A percentile compares a stretch with the other conserved stretches of the same genome.
phyloP scores from a whole-genome alignment of 176 grass and related monocot species.

The Zoysia japonica region DNA sequence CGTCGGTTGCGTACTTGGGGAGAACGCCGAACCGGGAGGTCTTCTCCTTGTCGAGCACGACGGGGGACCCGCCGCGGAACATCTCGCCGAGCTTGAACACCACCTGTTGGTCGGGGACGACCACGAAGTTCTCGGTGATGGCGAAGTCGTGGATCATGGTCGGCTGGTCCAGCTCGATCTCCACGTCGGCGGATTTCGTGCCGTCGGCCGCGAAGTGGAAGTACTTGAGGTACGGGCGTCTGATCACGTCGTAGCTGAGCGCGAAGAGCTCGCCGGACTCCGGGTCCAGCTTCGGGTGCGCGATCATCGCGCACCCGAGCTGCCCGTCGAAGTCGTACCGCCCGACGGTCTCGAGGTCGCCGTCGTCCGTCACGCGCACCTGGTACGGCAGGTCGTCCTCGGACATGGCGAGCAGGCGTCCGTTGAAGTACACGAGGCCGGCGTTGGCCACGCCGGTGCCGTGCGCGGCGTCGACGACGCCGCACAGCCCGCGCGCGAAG shows the following conservation, averaged over 20 bases:
- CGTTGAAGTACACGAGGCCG: slow-evolving; percentile 78
- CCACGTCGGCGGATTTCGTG: slow-evolving; percentile 65
- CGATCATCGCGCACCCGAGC: slow-evolving; percentile 68
- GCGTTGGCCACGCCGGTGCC: slow-evolving; percentile 93
- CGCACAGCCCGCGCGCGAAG: slow-evolving; percentile 56
- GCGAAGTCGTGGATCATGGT: slow-evolving; percentile 99
- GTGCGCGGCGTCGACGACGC: slow-evolving; percentile 56
- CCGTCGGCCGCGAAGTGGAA: slow-evolving; percentile 68
- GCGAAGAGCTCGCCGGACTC: slow-evolving; percentile 67
- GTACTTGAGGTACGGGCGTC: slow-evolving; percentile 69
- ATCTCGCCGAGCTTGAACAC: slow-evolving; percentile 89
- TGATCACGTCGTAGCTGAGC: slow-evolving; percentile 86
- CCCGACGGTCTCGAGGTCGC: slow-evolving; percentile 61
- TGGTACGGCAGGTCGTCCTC: slow-evolving; percentile 95
- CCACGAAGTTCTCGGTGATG: slow-evolving; percentile 77
- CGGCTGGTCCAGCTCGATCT: slow-evolving; percentile 70
- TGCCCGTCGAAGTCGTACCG: slow-evolving; percentile 77
- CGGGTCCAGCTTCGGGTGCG: slow-evolving; percentile 84
- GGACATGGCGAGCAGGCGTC: slow-evolving; percentile 89
- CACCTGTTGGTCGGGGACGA: slow-evolving; percentile 88
- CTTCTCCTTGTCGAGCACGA: slow-evolving; percentile 69
- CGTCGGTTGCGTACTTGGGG: slow-evolving; percentile 61
- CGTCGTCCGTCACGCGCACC: slow-evolving; percentile 48
- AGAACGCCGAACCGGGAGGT: slow-evolving; percentile 75
- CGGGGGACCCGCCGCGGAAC: slow-evolving; percentile 78